Percentiles rank a stretch among this genome's conserved stretches.
Evolutionary conservation across 306 rosid species (phyloP).

Genomic region (Dryas octopetala): DNA sequence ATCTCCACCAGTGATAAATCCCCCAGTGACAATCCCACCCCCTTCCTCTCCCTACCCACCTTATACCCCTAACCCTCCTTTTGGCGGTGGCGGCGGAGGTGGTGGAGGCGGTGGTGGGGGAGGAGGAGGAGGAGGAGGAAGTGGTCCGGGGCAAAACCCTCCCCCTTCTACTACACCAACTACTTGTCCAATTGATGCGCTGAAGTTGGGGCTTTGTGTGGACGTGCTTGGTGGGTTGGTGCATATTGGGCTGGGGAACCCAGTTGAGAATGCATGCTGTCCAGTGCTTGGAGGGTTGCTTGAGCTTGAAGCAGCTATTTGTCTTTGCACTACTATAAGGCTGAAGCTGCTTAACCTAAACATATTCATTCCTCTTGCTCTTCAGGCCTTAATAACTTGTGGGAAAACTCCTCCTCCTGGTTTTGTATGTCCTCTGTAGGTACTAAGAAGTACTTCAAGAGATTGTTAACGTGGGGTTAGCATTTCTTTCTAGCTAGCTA

Average conservation of each 20-base stretch:
- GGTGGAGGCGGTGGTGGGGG: conserved; percentile 10
- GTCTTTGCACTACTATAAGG: conserved; percentile 78
- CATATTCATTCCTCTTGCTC: conserved; percentile 77
- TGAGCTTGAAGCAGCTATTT: conserved; percentile 86
- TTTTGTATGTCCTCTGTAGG: conserved; percentile 72
- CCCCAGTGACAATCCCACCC: conserved; percentile 53
- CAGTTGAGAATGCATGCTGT: conserved; percentile 67
- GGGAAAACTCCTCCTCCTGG: conserved; percentile 88
- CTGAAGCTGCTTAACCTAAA: conserved; percentile 73
- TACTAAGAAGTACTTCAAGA: background rate
- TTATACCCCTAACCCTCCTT: conserved; percentile 15
- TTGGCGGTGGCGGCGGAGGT: background rate
- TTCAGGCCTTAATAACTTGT: conserved; percentile 69
- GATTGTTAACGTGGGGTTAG: conserved; percentile 9
- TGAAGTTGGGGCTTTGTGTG: conserved; percentile 78
- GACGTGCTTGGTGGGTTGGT: conserved; percentile 81
- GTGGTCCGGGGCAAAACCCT: conserved; percentile 30
- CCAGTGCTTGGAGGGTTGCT: conserved; percentile 78
- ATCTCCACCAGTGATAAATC: conserved; percentile 33
- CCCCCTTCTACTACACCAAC: conserved; percentile 30
- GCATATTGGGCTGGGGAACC: conserved; percentile 76
- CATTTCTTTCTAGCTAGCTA: background rate
- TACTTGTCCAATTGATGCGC: conserved; percentile 71
- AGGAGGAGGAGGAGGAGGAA: conserved; percentile 20
- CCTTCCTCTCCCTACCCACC: conserved; percentile 49